Evolutionary conservation across 768 basidiomycete species (phyloP).

Genomic region (Lactarius quietus): DNA sequence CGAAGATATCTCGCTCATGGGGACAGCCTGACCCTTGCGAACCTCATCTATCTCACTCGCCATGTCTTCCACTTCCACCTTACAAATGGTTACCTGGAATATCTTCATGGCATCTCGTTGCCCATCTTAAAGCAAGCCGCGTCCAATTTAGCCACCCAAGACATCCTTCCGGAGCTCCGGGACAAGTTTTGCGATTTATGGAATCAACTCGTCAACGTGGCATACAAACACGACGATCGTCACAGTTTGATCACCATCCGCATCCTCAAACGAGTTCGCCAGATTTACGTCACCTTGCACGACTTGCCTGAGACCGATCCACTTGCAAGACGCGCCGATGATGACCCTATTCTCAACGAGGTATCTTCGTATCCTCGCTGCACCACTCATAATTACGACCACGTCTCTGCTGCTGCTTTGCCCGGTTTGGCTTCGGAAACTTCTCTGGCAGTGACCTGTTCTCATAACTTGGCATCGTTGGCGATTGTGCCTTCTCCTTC

Average conservation of each 20-base stretch:
- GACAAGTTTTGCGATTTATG: slow-evolving; percentile 4
- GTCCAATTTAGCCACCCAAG: background rate
- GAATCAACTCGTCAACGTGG: slow-evolving; percentile 7
- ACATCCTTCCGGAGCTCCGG: slow-evolving; percentile 4
- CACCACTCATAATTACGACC: background rate
- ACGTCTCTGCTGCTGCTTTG: background rate
- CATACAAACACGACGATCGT: background rate
- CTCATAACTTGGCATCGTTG: background rate
- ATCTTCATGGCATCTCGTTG: background rate
- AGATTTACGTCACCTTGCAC: slow-evolving; percentile 2
- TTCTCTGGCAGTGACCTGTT: background rate
- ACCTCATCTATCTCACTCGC: slow-evolving; percentile 6
- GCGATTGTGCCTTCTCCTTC: background rate
- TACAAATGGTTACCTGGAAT: background rate
- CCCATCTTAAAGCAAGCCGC: background rate
- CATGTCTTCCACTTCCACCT: background rate
- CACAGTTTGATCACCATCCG: background rate
- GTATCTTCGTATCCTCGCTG: slow-evolving; percentile 12
- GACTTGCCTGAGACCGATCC: background rate
- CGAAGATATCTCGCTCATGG: background rate
- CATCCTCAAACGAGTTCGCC: slow-evolving; percentile 4
- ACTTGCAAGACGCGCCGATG: background rate
- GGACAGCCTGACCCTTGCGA: slow-evolving; percentile 5
- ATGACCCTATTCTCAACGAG: background rate
- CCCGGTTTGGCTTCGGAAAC: background rate